phyloP scores from a whole-genome alignment of 805 yeast species.

The Pichia kluyveri region DNA sequence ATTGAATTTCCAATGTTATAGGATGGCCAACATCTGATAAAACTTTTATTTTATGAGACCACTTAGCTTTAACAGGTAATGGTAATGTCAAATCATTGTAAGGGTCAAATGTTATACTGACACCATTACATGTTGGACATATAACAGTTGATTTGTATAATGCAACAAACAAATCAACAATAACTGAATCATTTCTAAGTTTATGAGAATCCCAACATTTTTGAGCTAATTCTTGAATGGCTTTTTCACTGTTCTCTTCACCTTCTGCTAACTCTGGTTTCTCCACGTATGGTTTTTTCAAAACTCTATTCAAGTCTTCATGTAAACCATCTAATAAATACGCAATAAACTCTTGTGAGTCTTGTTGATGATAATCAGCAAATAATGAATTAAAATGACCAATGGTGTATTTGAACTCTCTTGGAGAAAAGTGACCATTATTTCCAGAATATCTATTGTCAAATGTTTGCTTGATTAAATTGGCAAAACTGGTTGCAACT shows the following conservation, averaged over 20 bases:
- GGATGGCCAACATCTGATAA: constrained; percentile 51
- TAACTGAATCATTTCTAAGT: constrained; percentile 73
- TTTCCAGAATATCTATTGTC: constrained; percentile 19
- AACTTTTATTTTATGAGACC: constrained; percentile 58
- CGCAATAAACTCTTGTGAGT: constrained; percentile 86
- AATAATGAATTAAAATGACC: constrained; percentile 76
- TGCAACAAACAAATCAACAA: constrained; percentile 83
- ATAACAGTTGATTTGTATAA: constrained; percentile 80
- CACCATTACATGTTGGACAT: constrained; percentile 76
- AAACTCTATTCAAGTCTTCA: constrained; percentile 81
- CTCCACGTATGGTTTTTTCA: constrained; percentile 77
- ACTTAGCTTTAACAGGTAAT: constrained; percentile 63
- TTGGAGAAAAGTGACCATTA: constrained; percentile 41
- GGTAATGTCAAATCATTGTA: constrained; percentile 86
- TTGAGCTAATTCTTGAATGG: constrained; percentile 55
- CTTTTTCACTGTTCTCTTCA: constrained; percentile 42
- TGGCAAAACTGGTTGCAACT: constrained; percentile 69
- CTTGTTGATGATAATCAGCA: constrained; percentile 80
- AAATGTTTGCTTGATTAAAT: constrained; percentile 54
- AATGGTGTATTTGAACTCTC: constrained; percentile 67
- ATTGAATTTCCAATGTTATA: constrained; percentile 56
- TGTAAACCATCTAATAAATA: constrained; percentile 83
- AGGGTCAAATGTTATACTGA: constrained; percentile 89
- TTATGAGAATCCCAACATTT: constrained; percentile 77
- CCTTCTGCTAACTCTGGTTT: constrained; percentile 74